Evolutionary conservation across 495 filamentous ascomycete genomes (phyloP), one percentile per base, ranked within the genome.

Genomic region (Daldinia childiae): DNA sequence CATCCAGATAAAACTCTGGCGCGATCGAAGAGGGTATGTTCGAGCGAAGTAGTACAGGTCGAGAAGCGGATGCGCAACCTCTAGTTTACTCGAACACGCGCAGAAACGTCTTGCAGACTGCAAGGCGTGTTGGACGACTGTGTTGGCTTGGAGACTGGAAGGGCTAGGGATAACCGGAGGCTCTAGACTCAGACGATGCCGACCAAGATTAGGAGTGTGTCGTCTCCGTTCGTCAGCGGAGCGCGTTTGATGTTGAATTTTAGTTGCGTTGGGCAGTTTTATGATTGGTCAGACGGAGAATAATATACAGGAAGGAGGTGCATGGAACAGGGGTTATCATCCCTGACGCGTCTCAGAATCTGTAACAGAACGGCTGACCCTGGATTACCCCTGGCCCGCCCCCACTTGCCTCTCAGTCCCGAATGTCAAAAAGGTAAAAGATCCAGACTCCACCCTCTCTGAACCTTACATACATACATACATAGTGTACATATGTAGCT

Each of bases 221-320:
- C 71, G 71, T 73, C 71, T 73, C 71, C 71, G 65, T 66, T 73
- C 65, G 71, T 69, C 71, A 73, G 71, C 71, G 62, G 70, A 73
- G 71, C 71, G 61, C 62, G 71, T 73, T 73, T 73, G 71, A 73
- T 62, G 71, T 73, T 73, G 71, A 73, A 73, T 73, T 73, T 73
- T 64, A 73, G 71, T 73, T 66, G 71, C 52, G 17, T 62, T 26
- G 71, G 71, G 65, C 71, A 68, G 51, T 34, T 41, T 69, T 24
- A 8, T 66, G 39, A 73, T 73, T 73, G 71, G 71, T 7, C 19
- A 2, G n/a, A 30, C 71, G 71, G 71, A 73, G 39, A 73, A 73
- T 73, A 73, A 50, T 66, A 68, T 73, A 57, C 65, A 73, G 71
- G 65, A 62, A 73, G 66, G 71, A 66, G 71, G 61, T 73, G 66